phyloP scores from a whole-genome alignment of 805 yeast species.

The Ogataea nitratoaversa region DNA sequence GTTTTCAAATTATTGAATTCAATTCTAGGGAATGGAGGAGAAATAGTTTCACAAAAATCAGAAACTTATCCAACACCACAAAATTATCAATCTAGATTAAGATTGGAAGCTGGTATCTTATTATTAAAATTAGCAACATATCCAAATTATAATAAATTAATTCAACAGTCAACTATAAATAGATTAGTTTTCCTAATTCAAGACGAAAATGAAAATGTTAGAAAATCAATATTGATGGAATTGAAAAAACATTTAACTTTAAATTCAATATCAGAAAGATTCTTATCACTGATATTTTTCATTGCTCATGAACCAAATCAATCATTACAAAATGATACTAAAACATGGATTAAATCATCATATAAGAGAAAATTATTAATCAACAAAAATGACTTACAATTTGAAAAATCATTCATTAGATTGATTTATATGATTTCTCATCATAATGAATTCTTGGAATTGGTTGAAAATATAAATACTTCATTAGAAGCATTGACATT shows the following conservation, averaged over 20 bases:
- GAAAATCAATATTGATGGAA: constrained; percentile 45
- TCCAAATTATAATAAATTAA: constrained; percentile 46
- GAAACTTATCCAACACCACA: constrained; percentile 58
- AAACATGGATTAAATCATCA: constrained; percentile 70
- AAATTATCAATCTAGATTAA: constrained; percentile 52
- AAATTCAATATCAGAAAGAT: constrained; percentile 57
- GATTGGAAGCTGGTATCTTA: constrained; percentile 64
- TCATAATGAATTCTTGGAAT: constrained; percentile 58
- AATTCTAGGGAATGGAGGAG: constrained; percentile 73
- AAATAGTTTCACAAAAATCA: constrained; percentile 48
- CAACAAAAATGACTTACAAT: constrained; percentile 39
- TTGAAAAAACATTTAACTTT: constrained; percentile 49
- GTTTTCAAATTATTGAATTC: constrained; percentile 64
- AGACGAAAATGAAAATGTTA: constrained; percentile 58
- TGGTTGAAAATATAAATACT: constrained; percentile 19
- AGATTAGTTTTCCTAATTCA: constrained; percentile 57
- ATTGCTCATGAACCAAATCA: constrained; percentile 71
- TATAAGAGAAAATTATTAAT: constrained; percentile 31
- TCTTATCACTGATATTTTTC: constrained; percentile 64
- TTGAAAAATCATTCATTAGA: constrained; percentile 66
- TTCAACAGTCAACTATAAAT: constrained; percentile 49
- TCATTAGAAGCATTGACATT: constrained; percentile 44
- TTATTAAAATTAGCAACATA: constrained; percentile 60
- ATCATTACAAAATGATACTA: constrained; percentile 43
- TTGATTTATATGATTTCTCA: constrained; percentile 70